These are phyloP conservation scores for Fraxinus floribunda DNA, from an alignment of 305 asterid species.

Conservation along the genomic window DNA sequence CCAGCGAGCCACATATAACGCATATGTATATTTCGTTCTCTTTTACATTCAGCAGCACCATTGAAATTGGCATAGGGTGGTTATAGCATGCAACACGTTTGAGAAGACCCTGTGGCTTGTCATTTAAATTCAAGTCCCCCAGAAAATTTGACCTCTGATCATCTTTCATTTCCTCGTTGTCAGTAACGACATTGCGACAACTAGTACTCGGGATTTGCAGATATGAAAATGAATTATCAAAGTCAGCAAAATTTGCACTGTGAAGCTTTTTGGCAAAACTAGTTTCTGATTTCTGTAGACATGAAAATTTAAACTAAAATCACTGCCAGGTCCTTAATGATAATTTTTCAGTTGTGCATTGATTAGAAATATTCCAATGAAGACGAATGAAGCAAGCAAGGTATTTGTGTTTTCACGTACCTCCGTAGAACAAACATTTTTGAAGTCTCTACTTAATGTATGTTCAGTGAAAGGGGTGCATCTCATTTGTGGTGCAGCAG, in stretches of 20 bases:
- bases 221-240: slow-evolving; percentile 33
- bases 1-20: slow-evolving; percentile 58
- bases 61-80: slow-evolving; percentile 72
- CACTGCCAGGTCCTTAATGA: slow-evolving; percentile 11
- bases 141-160: slow-evolving; percentile 32
- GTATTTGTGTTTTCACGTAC: slow-evolving; percentile 23
- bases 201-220: slow-evolving; percentile 36
- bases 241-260: slow-evolving; percentile 30
- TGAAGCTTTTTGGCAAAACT: slow-evolving; percentile 27
- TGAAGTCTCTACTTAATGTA: slow-evolving; percentile 31
- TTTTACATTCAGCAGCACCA: slow-evolving; percentile 58
- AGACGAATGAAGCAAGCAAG: slow-evolving; percentile 18
- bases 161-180: slow-evolving; percentile 35
- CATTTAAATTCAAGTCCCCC: slow-evolving; percentile 27
- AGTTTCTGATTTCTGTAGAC: slow-evolving; percentile 36
- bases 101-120: slow-evolving; percentile 39
- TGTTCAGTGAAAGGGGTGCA: slow-evolving; percentile 32
- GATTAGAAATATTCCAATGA: slow-evolving; percentile 14
- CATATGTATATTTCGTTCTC: slow-evolving; percentile 58
- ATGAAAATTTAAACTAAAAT: slow-evolving; percentile 22
- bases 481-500: slow-evolving; percentile 30
- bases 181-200: slow-evolving; percentile 28
- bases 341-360: slow-evolving; percentile 18
- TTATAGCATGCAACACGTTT: slow-evolving; percentile 60
- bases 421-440: slow-evolving; percentile 38